These are phyloP conservation scores for Nicotiana sylvestris DNA, from an alignment of 257 asterid genomes.

Conservation along the genomic window DNA sequence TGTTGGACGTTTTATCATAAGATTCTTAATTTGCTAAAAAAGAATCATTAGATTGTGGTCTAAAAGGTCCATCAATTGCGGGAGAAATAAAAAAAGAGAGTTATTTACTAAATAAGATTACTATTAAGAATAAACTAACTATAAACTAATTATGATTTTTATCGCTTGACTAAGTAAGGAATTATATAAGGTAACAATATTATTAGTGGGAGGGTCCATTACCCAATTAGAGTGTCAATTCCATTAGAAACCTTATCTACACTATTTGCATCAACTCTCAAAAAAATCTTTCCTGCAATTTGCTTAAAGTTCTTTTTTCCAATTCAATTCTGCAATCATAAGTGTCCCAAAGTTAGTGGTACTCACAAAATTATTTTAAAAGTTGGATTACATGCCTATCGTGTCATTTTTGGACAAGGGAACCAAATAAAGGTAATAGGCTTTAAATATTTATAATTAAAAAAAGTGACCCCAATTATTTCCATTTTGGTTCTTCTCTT, in stretches of 20 bases:
- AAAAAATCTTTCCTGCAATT: background rate
- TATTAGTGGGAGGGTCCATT: constrained; percentile 1
- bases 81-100: too few relatives aligned
- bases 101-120: too few relatives aligned
- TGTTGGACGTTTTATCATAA: too few relatives aligned
- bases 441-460: background rate
- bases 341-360: constrained; percentile 1
- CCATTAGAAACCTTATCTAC: background rate
- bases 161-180: background rate
- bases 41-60: too few relatives aligned
- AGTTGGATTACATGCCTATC: background rate
- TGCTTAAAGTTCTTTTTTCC: background rate
- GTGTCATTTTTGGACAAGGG: background rate
- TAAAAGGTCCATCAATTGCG: too few relatives aligned
- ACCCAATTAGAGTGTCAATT: background rate
- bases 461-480: background rate
- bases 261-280: background rate
- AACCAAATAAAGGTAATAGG: background rate
- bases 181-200: background rate
- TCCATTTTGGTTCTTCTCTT: background rate
- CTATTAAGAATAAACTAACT: too few relatives aligned
- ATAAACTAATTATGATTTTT: background rate
- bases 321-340: background rate
- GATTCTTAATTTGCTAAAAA: too few relatives aligned
- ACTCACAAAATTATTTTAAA: background rate